A percentile compares a stretch with the other conserved stretches of the same genome.
phyloP scores from a whole-genome alignment of 768 basidiomycete genomes.

The Arthromyces matolae region DNA sequence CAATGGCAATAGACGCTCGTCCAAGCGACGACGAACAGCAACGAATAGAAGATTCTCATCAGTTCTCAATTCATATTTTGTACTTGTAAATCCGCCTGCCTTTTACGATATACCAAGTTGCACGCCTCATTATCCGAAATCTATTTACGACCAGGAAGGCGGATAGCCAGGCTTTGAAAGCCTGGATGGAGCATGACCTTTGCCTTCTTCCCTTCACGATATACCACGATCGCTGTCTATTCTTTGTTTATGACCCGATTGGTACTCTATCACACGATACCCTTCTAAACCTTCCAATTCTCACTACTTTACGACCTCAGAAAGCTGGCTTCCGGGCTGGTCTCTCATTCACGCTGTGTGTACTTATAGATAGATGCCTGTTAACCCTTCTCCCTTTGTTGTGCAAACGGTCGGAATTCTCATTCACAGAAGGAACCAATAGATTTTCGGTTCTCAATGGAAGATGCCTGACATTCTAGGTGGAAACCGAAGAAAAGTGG shows the following conservation, averaged over 20 bases:
- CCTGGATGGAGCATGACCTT: not conserved
- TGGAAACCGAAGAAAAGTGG: no score
- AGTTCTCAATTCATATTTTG: slow-evolving; percentile 8
- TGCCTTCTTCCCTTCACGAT: slow-evolving; percentile 8
- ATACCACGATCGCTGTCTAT: not conserved
- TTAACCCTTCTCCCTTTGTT: no score
- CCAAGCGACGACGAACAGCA: slow-evolving; percentile 10
- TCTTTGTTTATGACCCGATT: slow-evolving; percentile 1
- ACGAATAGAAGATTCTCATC: slow-evolving; percentile 16
- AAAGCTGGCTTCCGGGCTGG: slow-evolving; percentile 4
- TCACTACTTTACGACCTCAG: not conserved
- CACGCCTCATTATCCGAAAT: not conserved
- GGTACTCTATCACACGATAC: slow-evolving; percentile 8
- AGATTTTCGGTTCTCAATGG: no score
- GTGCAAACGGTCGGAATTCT: no score
- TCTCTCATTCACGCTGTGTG: not conserved
- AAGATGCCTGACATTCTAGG: no score
- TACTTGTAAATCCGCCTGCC: slow-evolving; percentile 11
- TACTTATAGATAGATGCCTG: no score
- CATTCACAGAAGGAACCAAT: no score
- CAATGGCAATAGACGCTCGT: slow-evolving; percentile 10
- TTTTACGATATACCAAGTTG: slow-evolving; percentile 1
- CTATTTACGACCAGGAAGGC: slow-evolving; percentile 5
- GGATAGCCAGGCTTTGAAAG: slow-evolving; percentile 11
- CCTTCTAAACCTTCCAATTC: not conserved